phyloP scores from a whole-genome alignment of 768 basidiomycete species.

The Gyrodon lividus region DNA sequence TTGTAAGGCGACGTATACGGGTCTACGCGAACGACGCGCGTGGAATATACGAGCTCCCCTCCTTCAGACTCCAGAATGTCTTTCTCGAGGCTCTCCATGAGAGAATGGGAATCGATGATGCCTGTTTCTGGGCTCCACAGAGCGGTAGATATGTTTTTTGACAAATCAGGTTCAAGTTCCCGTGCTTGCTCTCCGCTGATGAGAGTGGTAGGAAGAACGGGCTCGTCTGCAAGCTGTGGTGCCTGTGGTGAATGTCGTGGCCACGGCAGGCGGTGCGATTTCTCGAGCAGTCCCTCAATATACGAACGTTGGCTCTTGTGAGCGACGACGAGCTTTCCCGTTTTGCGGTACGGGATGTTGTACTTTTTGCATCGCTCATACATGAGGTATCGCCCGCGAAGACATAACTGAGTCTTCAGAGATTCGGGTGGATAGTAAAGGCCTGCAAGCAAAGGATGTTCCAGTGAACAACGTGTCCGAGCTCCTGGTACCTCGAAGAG shows the following conservation, averaged over 20 bases:
- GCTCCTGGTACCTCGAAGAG: background rate
- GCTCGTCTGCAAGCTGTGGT: conserved; percentile 21
- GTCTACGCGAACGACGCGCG: conserved; percentile 85
- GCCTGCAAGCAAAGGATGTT: conserved; percentile 42
- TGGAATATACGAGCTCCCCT: conserved; percentile 73
- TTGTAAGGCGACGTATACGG: conserved; percentile 44
- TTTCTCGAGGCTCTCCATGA: conserved; percentile 81
- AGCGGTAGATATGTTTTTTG: conserved; percentile 63
- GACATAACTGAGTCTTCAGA: conserved; percentile 81
- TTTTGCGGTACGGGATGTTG: conserved; percentile 66
- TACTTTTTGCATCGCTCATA: conserved; percentile 70
- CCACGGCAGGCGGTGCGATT: conserved; percentile 55
- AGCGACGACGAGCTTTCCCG: conserved; percentile 91
- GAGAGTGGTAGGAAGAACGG: conserved; percentile 61
- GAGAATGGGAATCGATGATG: conserved; percentile 81
- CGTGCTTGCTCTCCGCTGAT: conserved; percentile 66
- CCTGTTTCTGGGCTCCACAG: conserved; percentile 87
- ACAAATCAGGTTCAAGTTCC: conserved; percentile 82
- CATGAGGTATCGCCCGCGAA: conserved; percentile 81
- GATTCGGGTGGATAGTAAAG: conserved; percentile 83
- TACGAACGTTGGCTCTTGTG: conserved; percentile 64
- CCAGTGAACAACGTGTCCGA: background rate
- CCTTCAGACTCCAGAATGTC: conserved; percentile 72
- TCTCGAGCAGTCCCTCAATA: conserved; percentile 64
- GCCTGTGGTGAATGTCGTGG: conserved; percentile 39